phyloP scores from a whole-genome alignment of 23 red algal species.

The Gracilariopsis chorda region DNA sequence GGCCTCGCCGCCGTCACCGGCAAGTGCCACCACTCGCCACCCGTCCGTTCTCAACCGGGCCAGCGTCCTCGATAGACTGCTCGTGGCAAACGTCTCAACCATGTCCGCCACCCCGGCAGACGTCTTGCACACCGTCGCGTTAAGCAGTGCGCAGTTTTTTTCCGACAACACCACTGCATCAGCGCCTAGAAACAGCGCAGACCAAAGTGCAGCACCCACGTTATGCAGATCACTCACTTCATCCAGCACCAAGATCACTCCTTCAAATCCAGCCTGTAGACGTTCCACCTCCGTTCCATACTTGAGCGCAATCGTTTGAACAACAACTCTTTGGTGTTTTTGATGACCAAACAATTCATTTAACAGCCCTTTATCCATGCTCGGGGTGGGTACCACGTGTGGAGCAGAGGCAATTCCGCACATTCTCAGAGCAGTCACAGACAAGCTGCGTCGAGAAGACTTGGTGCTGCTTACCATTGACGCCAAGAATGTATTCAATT shows the following conservation, averaged over 20 bases:
- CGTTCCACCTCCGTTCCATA: conserved; percentile 46
- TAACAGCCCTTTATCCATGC: conserved; percentile 84
- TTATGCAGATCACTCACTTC: conserved; percentile 93
- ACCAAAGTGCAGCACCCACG: conserved; percentile 76
- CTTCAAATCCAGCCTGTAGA: not conserved
- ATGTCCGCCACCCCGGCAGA: conserved; percentile 88
- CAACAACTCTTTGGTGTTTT: conserved; percentile 89
- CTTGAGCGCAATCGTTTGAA: conserved; percentile 57
- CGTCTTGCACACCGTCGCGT: conserved; percentile 79
- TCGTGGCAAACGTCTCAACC: conserved; percentile 54
- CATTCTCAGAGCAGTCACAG: too few species aligned
- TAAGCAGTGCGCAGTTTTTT: conserved; percentile 71
- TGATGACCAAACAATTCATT: conserved; percentile 76
- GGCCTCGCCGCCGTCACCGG: not conserved
- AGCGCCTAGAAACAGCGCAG: conserved; percentile 83
- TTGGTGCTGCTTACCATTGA: not conserved
- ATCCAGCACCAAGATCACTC: conserved; percentile 77
- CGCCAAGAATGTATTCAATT: not conserved
- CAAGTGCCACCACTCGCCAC: conserved; percentile 82
- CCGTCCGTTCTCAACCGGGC: conserved; percentile 16
- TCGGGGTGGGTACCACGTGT: too few species aligned
- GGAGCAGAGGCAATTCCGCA: too few species aligned
- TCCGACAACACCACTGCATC: conserved; percentile 71
- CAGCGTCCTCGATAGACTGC: conserved; percentile 75
- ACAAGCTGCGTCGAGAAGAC: too few species aligned